A percentile compares a stretch with the other conserved stretches of the same genome.
phyloP scores from a whole-genome alignment of 2,329 filamentous ascomycete species.

The Pseudonectria buxi region DNA sequence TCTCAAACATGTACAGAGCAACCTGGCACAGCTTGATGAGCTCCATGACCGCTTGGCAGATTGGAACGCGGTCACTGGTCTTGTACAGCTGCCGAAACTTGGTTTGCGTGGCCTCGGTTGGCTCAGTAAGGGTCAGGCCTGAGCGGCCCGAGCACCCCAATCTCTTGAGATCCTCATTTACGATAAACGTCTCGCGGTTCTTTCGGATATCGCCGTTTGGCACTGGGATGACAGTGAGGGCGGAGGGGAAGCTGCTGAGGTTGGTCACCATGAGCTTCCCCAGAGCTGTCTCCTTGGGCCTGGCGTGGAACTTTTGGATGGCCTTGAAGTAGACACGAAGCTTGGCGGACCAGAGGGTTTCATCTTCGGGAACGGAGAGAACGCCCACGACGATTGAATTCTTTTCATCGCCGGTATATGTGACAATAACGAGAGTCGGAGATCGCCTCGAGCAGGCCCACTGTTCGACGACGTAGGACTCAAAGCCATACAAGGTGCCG shows the following conservation, averaged over 20 bases:
- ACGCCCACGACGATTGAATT: conserved; percentile 76
- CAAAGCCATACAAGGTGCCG: conserved; percentile 70
- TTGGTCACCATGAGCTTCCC: conserved; percentile 93
- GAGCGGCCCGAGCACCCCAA: conserved; percentile 86
- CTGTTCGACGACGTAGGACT: conserved; percentile 92
- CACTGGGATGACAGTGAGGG: conserved; percentile 83
- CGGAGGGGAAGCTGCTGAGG: conserved; percentile 83
- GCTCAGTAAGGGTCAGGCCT: conserved; percentile 71
- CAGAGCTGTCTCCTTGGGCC: conserved; percentile 71
- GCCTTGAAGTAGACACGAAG: conserved; percentile 81
- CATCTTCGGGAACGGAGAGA: conserved; percentile 73
- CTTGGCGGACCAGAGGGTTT: conserved; percentile 70
- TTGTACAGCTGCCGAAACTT: conserved; percentile 91
- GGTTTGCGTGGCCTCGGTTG: conserved; percentile 73
- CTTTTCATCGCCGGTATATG: conserved; percentile 80
- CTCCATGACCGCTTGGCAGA: conserved; percentile 75
- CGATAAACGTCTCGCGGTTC: conserved; percentile 77
- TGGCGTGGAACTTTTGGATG: conserved; percentile 76
- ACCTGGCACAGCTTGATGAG: conserved; percentile 88
- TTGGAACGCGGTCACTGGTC: conserved; percentile 72
- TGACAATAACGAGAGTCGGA: conserved; percentile 85
- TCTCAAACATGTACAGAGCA: conserved; percentile 80
- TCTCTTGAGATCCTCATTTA: conserved; percentile 91
- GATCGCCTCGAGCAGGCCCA: conserved; percentile 91
- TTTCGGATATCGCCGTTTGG: conserved; percentile 78